Percentiles rank a stretch among this genome's conserved stretches.
Conservation (phyloP, 2,329 filamentous ascomycete genomes). For the Phoma sp. region DNA sequence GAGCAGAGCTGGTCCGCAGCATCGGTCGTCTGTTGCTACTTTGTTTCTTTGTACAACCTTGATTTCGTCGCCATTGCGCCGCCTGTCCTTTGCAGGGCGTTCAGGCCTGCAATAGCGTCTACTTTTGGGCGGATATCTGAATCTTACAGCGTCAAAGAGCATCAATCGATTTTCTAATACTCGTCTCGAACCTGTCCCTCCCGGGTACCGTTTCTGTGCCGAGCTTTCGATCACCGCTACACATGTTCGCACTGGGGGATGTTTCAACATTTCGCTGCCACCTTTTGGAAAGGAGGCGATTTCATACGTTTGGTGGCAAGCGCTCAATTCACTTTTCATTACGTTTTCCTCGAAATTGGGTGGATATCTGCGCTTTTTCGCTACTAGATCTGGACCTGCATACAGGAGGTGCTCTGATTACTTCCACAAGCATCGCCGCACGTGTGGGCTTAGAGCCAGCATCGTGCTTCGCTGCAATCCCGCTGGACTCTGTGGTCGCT, state of each 20-base stretch:
- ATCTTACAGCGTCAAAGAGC: constrained; percentile 31
- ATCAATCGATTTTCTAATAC: constrained; percentile 25
- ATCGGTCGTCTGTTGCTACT: constrained; percentile 11
- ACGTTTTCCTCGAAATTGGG: constrained; percentile 27
- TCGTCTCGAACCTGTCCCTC: constrained; percentile 11
- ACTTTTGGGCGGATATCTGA: constrained; percentile 32
- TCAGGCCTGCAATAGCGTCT: constrained; percentile 25
- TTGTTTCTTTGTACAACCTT: constrained; percentile 32
- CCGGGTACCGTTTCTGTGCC: constrained; percentile 18
- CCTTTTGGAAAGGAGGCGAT: constrained; percentile 5
- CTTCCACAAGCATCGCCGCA: constrained; percentile 30
- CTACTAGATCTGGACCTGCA: constrained; percentile 37
- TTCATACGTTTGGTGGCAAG: constrained; percentile 26
- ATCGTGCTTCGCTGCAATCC: constrained; percentile 33
- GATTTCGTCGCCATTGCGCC: constrained; percentile 20
- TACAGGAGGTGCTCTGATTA: constrained; percentile 34
- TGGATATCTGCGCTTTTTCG: constrained; percentile 32
- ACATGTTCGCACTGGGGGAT: constrained; percentile 16
- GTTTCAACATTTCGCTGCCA: constrained; percentile 13
- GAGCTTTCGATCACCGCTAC: constrained; percentile 6
- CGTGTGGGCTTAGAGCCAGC: constrained; percentile 28
- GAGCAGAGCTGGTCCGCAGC: constrained; percentile 7
- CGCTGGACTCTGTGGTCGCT: constrained; percentile 33
- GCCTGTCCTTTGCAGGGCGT: constrained; percentile 23
- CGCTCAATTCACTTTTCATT: constrained; percentile 23